Conservation (phyloP, 2,329 filamentous ascomycete species). For the Colletotrichum scovillei region DNA sequence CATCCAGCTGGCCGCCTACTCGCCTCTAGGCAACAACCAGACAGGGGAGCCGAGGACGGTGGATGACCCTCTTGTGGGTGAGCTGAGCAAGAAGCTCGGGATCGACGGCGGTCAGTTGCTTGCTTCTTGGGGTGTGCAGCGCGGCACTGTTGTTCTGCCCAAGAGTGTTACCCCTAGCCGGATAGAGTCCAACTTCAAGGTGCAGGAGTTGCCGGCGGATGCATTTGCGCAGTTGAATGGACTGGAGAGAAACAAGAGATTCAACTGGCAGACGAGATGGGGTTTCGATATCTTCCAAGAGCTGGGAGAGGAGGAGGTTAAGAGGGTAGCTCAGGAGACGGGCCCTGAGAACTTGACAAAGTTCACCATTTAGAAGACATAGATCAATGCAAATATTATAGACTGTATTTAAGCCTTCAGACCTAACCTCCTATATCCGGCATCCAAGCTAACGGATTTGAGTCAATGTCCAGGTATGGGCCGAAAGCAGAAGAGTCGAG, state of each 20-base stretch:
- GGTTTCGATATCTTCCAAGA: constrained; percentile 58
- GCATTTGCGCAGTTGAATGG: constrained; percentile 49
- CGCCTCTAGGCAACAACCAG: constrained; percentile 69
- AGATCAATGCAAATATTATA: background rate
- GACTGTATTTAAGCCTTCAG: background rate
- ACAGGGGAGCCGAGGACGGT: constrained; percentile 56
- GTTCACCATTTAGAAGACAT: constrained; percentile 41
- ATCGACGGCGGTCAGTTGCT: constrained; percentile 55
- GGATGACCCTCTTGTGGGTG: constrained; percentile 59
- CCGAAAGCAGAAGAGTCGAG: constrained; percentile 40
- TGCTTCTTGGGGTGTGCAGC: constrained; percentile 70
- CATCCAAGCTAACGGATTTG: constrained; percentile 32
- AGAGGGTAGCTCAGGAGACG: constrained; percentile 45
- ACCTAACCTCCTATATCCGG: constrained; percentile 20
- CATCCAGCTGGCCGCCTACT: constrained; percentile 73
- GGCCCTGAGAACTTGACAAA: constrained; percentile 50
- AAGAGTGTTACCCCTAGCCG: constrained; percentile 76
- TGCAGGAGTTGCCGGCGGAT: constrained; percentile 48
- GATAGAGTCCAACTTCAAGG: constrained; percentile 73
- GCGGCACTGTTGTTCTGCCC: constrained; percentile 75
- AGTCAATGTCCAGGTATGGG: constrained; percentile 34
- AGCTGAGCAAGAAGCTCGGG: constrained; percentile 56
- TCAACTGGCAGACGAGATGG: constrained; percentile 55
- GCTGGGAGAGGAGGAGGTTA: constrained; percentile 49
- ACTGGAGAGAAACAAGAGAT: constrained; percentile 55